Conservation (phyloP, 768 basidiomycete species). For the Trametes cinnabarina region DNA sequence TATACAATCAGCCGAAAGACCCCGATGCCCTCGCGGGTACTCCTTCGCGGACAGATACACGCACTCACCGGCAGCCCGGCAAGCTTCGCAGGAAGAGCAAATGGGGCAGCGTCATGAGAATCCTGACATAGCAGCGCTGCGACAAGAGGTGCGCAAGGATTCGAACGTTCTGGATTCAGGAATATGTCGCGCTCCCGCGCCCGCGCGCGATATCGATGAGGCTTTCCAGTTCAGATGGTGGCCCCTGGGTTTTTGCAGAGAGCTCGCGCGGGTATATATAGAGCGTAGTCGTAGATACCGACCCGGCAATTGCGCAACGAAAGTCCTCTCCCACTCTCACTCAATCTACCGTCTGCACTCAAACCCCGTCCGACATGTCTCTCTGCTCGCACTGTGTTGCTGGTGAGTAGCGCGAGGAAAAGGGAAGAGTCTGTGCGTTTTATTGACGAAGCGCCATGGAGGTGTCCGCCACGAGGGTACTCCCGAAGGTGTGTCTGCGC, state of each 20-base stretch:
- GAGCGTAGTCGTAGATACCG: background rate
- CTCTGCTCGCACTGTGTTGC: conserved; percentile 55
- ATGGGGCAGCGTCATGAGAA: background rate
- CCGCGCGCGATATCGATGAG: conserved; percentile 4
- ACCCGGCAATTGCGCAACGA: background rate
- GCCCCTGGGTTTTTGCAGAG: background rate
- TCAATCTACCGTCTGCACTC: background rate
- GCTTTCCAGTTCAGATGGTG: background rate
- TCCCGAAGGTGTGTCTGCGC: conserved; percentile 32
- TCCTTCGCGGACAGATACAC: background rate
- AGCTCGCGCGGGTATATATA: conserved; percentile 6
- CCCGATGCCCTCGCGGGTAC: no score
- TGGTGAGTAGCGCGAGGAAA: conserved; percentile 35
- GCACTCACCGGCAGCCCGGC: background rate
- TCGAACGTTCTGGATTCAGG: conserved; percentile 3
- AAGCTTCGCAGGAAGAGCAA: no score
- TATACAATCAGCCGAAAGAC: no score
- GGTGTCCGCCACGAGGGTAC: conserved; percentile 38
- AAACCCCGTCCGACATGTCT: conserved; percentile 45
- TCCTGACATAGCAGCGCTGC: background rate
- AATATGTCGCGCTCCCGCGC: no score
- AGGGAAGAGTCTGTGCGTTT: background rate
- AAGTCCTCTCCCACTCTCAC: background rate
- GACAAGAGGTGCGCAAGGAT: background rate
- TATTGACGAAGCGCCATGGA: background rate